Evolutionary conservation across 108 stramenopile genomes (phyloP), one percentile per base, ranked within the genome.

Genomic region (Conticribra guillardii): DNA sequence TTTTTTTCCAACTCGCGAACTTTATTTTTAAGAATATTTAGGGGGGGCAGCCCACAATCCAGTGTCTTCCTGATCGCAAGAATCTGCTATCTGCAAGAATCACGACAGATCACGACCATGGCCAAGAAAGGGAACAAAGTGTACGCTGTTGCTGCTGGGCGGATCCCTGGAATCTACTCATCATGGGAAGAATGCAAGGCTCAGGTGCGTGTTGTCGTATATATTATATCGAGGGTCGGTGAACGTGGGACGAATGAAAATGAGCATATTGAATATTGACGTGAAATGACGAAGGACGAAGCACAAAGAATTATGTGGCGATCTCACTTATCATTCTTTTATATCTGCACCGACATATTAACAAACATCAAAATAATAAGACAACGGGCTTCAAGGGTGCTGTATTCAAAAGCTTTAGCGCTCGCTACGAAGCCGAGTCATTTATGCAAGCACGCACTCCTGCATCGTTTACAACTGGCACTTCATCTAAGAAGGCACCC

Each of bases 91-190:
- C n/a, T n/a, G n/a, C n/a, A n/a, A n/a, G n/a, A n/a, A n/a, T n/a
- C n/a, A n/a, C n/a, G n/a, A n/a, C n/a, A n/a, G n/a, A n/a, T n/a
- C n/a, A 41, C 11, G 8, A 41, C 37, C 8, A 41, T 41, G 37
- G 37, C 37, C 37, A 87, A 88, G 52, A 68, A 74, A 65, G 67
- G 77, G 31, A 37, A 22, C 29, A 85, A 87, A 60, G 81, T 81
- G 37, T 94, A 94, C 63, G 93, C 93, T 2, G 93, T 94, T 18
- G 89, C 90, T 19, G 48, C 54, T 27, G 93, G 93, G 69, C 69
- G 80, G 2, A 56, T 60, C 8, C 73, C 86, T 27, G 90, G 89
- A 15, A 82, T 94, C 4, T 94, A 86, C 66, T 28, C 64, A 19
- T 78, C 90, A 1, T 94, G 93, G 93, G 71, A 28, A 30, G 84